Evolutionary conservation across 148 eudicot species (phyloP).

Genomic region (Pharnaceum exiguum): DNA sequence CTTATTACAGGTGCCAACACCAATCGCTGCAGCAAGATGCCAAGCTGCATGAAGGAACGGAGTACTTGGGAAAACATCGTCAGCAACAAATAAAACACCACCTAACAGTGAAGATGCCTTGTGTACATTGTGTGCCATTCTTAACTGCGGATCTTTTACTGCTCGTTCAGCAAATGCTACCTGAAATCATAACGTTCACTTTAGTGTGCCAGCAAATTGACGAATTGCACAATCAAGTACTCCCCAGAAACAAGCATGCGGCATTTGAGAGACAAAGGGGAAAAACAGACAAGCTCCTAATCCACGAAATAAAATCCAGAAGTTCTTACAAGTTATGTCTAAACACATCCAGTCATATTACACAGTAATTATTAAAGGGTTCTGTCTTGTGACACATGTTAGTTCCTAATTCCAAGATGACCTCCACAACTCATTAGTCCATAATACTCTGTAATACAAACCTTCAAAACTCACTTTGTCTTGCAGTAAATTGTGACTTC

Average conservation of each 20-base stretch:
- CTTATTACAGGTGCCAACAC: constrained; percentile 87
- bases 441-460: no score
- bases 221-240: no score
- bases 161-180: constrained; percentile 88
- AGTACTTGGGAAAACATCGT: constrained; percentile 68
- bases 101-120: constrained; percentile 79
- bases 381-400: no score
- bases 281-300: no score
- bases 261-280: not conserved
- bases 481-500: no score
- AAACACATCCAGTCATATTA: not conserved
- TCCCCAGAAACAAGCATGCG: not conserved
- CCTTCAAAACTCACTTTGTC: no score
- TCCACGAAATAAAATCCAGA: not conserved
- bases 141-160: constrained; percentile 66
- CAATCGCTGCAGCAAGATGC: constrained; percentile 97
- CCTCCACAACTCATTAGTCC: no score
- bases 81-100: constrained; percentile 78
- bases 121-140: constrained; percentile 76
- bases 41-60: constrained; percentile 92
- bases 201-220: not conserved
- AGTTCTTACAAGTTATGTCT: not conserved
- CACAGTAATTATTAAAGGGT: no score
- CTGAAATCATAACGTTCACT: constrained; percentile 23
- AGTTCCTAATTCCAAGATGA: no score